phyloP scores from a whole-genome alignment of 495 filamentous ascomycete genomes.

The Xylaria venustula region DNA sequence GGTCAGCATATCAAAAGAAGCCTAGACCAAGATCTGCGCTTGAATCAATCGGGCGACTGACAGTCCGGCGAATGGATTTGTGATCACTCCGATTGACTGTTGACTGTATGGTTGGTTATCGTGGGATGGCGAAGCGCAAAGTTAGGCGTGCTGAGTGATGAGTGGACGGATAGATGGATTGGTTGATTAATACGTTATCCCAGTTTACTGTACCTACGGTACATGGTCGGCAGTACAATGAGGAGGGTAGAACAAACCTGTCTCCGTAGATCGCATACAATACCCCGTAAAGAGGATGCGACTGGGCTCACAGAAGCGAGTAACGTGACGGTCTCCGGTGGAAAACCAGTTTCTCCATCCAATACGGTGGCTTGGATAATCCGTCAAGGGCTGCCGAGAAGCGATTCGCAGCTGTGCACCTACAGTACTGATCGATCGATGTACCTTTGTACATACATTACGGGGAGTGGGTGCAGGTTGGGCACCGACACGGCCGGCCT shows the following conservation, averaged over 20 bases:
- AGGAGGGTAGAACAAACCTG: background rate
- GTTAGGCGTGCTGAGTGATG: background rate
- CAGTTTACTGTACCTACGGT: background rate
- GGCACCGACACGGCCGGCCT: constrained; percentile 27
- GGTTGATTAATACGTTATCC: background rate
- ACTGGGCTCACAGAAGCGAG: background rate
- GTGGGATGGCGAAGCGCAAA: constrained; percentile 1
- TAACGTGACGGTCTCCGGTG: constrained; percentile 3
- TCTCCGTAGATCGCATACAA: background rate
- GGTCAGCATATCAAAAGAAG: background rate
- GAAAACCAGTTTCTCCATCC: background rate
- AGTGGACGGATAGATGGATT: no score
- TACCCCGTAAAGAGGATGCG: background rate
- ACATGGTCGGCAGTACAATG: no score
- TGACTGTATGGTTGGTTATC: background rate
- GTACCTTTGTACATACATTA: constrained; percentile 9
- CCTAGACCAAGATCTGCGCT: background rate
- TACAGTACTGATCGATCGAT: constrained; percentile 6
- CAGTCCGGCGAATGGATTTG: background rate
- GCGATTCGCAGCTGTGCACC: constrained; percentile 8
- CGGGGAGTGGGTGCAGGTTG: constrained; percentile 24
- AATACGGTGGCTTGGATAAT: constrained; percentile 11
- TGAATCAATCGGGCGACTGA: background rate
- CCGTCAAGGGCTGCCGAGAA: constrained; percentile 9
- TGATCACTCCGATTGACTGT: background rate